Percentiles rank a stretch among this genome's conserved stretches.
phyloP scores from a whole-genome alignment of 331 rosid species.

The Cydonia oblonga region DNA sequence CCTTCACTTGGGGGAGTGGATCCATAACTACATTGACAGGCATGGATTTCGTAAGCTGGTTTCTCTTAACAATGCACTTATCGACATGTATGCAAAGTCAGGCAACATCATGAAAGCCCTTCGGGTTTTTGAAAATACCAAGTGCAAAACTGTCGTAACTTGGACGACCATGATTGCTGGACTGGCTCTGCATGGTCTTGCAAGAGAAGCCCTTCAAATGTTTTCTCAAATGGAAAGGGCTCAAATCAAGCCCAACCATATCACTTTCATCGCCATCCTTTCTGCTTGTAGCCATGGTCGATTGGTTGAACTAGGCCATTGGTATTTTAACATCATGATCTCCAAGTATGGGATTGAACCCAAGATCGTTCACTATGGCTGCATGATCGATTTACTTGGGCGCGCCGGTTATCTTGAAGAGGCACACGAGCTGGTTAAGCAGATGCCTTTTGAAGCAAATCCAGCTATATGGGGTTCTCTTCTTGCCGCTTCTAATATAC shows the following conservation, averaged over 20 bases:
- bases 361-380: conserved; percentile 53
- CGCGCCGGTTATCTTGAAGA: conserved; percentile 59
- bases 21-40: conserved; percentile 40
- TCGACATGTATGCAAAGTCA: conserved; percentile 69
- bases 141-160: conserved; percentile 35
- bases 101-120: conserved; percentile 48
- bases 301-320: conserved; percentile 35
- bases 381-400: conserved; percentile 60
- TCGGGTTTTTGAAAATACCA: conserved; percentile 31
- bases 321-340: conserved; percentile 33
- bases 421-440: conserved; percentile 34
- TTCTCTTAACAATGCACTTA: conserved; percentile 43
- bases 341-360: conserved; percentile 34
- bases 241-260: conserved; percentile 36
- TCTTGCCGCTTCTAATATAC: conserved; percentile 48
- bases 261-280: conserved; percentile 54
- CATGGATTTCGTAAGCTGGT: conserved; percentile 25
- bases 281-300: conserved; percentile 67
- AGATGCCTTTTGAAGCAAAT: conserved; percentile 57
- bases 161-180: conserved; percentile 66
- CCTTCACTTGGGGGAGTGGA: conserved; percentile 49
- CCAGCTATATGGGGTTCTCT: conserved; percentile 72
- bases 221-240: conserved; percentile 48
- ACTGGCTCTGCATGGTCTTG: conserved; percentile 62
- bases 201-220: conserved; percentile 35